Evolutionary conservation across 352 stramenopile genomes (phyloP), one percentile per base, ranked within the genome.

Genomic region (Globisporangium parvum): DNA sequence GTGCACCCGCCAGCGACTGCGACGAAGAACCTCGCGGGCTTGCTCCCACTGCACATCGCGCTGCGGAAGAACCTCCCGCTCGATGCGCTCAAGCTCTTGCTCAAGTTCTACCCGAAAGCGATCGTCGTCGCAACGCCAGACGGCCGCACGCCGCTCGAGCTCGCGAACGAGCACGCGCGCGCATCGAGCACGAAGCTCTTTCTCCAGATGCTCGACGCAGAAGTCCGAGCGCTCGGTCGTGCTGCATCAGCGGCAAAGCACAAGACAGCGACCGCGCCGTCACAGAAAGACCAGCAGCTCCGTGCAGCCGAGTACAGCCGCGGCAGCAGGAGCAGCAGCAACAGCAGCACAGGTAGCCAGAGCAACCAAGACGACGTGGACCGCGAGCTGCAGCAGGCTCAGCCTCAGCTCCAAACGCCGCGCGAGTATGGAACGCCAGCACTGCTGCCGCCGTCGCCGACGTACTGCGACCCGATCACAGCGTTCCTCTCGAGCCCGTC

Each of bases 21-120:
- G 1, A 58, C 64, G 15, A 68, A 65, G 15, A 92, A 84, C 51
- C 67, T 85, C 48, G 75, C 71, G 10, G 81, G 81, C 0, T 44
- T 87, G 37, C 60, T 92, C 50, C 81, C 81, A 21, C 53, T 92
- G 49, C 81, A 92, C 57, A 60, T 92, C 33, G 81, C 81, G 23
- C 58, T 92, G 42, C 64, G 70, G 31, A 88, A 88, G 58, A 55
- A 75, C 23, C 63, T 88, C 31, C 62, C 73, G 11, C 64, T 88
- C 24, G 74, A 85, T 18, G 69, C 68, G 21, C 74, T 92, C 47
- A 78, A 87, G 66, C 69, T 73, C 51, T 65, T 92, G 42, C 55
- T 92, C 46, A 73, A 87, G 57, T 80, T 84, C 45, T 84, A 88
- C 58, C 73, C 75, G 23, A 71, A 75, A 45, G 73, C 77, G 4